Conservation (phyloP, 2,329 filamentous ascomycete species). For the Aspergillus sergii region DNA sequence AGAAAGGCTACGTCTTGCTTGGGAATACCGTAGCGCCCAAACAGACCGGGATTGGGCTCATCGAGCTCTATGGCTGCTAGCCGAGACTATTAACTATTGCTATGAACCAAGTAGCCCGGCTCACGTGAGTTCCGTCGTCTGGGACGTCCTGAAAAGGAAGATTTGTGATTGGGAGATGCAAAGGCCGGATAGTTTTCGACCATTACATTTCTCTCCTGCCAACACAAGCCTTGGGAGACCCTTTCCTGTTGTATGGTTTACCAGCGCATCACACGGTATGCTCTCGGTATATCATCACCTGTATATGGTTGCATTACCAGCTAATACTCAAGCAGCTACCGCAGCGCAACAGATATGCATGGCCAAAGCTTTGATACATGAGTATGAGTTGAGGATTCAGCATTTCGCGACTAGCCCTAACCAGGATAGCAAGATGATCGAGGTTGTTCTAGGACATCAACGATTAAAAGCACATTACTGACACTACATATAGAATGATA, state of each 20-base stretch:
- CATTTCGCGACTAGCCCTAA: constrained; percentile 13
- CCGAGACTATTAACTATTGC: constrained; percentile 37
- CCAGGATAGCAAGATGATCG: constrained; percentile 21
- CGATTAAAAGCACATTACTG: constrained; percentile 11
- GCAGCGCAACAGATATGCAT: constrained; percentile 38
- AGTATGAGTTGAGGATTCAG: constrained; percentile 25
- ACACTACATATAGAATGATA: constrained; percentile 23
- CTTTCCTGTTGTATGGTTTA: constrained; percentile 38
- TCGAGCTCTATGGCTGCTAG: constrained; percentile 36
- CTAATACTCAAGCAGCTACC: constrained; percentile 25
- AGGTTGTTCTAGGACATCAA: constrained; percentile 22
- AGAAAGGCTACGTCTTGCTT: constrained; percentile 31
- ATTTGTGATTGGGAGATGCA: constrained; percentile 32
- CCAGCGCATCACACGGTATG: constrained; percentile 35
- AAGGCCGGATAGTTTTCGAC: constrained; percentile 31
- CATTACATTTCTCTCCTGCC: constrained; percentile 32
- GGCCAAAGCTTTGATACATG: constrained; percentile 32
- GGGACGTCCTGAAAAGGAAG: constrained; percentile 25
- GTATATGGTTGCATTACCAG: neutral
- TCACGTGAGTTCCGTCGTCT: constrained; percentile 19
- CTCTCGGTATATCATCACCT: neutral
- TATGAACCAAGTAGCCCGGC: constrained; percentile 28
- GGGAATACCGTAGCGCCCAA: constrained; percentile 26
- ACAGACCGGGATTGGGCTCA: constrained; percentile 38
- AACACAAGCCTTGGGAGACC: constrained; percentile 31